Base-by-base conservation (phyloP, 1,139 yeast genomes). In the Kluyveromyces marxianus region DNA sequence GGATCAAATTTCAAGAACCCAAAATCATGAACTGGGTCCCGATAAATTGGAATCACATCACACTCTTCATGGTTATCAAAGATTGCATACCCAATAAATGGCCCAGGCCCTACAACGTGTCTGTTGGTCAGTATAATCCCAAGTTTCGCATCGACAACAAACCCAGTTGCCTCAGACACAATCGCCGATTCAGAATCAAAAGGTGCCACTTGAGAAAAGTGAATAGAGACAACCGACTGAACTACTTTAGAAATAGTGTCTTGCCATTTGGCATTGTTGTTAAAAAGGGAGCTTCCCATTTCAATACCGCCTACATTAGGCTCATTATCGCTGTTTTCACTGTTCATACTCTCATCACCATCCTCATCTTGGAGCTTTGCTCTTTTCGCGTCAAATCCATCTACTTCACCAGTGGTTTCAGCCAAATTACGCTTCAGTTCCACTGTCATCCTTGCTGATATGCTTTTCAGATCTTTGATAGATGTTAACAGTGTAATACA, bases 41-140 rank as follows among this genome's bases (percentile, higher is more conserved):
- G 81, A 59, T 81, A 84, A 33, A 83, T 77, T 4, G 96, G 95
- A 48, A 75, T 79, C 4, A 88, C 95, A 44, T 82, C 88, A 44
- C 89, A 87, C 66, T 90, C 96, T 66, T 90, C 97, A 63, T 90
- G 97, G 62, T 90, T 90, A 62, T 90, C 96, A 60, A 89, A 89
- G 1, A 90, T 90, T 0, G 88, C 95, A 58, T 83, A 87, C 1
- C 97, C 96, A 40, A 81, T 76, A 61, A 90, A 88, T 2, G 96
- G 96, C 7, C 97, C 96, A 0, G 96, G 89, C 1, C 96, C 96
- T 37, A 89, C 96, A 40, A 89, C 97, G 62, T 89, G 97, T 63
- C 96, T 77, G 67, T 90, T 90, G 10, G 97, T 90, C 61, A 90
- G 72, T 49, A 90, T 88, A 51, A 88, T 75, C 7, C 97, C 97